Evolutionary conservation across 345 rosid genomes (phyloP).

Genomic region (Aquilaria malaccensis): DNA sequence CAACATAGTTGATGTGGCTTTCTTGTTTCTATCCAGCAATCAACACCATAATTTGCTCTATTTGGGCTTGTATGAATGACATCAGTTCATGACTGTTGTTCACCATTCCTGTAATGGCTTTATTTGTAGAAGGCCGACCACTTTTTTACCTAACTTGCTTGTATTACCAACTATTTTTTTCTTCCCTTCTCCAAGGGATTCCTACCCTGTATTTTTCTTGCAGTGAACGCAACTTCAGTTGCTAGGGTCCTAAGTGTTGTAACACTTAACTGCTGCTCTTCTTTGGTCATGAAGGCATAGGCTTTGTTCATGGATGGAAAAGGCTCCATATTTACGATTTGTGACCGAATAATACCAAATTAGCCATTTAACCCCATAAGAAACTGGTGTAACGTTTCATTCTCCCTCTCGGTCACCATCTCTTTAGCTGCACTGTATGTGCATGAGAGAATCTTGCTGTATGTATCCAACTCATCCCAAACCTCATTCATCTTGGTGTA

Average conservation of each 20-base stretch:
- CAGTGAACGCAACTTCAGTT: background rate
- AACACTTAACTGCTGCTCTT: too few species aligned
- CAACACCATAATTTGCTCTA: too few species aligned
- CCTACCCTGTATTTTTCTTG: background rate
- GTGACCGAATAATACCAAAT: background rate
- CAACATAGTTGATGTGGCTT: background rate
- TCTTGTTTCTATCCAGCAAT: background rate
- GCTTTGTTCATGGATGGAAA: too few species aligned
- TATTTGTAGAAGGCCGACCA: too few species aligned
- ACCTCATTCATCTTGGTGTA: slow-evolving; percentile 2
- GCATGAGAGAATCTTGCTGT: background rate
- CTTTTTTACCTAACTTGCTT: too few species aligned
- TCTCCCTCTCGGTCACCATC: background rate
- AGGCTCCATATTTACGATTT: background rate
- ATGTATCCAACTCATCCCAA: background rate
- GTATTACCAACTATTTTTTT: too few species aligned
- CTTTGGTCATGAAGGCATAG: too few species aligned
- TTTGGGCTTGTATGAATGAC: too few species aligned
- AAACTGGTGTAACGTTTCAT: background rate
- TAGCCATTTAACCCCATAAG: background rate
- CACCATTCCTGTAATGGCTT: too few species aligned
- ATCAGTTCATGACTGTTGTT: too few species aligned
- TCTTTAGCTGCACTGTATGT: background rate
- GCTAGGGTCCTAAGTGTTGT: too few species aligned
- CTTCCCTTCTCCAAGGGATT: too few species aligned